These are phyloP conservation scores for Podospora pseudoanserina DNA, from an alignment of 495 filamentous ascomycete species.

Conservation along the genomic window DNA sequence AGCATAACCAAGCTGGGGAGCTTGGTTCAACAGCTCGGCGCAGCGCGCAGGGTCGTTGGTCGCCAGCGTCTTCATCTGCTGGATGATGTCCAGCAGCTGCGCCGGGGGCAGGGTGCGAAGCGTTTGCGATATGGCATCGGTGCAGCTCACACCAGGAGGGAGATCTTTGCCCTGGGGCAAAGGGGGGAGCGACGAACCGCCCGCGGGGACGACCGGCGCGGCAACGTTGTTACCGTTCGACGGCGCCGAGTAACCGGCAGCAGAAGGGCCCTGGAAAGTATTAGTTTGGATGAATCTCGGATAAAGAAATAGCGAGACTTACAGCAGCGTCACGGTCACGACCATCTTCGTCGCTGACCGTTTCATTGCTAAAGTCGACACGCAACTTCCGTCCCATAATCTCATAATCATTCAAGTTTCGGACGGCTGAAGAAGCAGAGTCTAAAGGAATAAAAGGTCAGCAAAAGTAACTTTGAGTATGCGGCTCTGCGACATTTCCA, in stretches of 20 bases:
- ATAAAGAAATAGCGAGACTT: slow-evolving; percentile 5
- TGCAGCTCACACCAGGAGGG: slow-evolving; percentile 72
- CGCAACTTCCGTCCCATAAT: slow-evolving; percentile 92
- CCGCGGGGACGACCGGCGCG: slow-evolving; percentile 29
- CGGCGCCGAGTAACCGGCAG: slow-evolving; percentile 18
- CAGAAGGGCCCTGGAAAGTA: not conserved
- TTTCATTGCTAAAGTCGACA: slow-evolving; percentile 93
- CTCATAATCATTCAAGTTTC: slow-evolving; percentile 94
- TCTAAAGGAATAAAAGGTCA: slow-evolving; percentile 42
- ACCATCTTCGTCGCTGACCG: slow-evolving; percentile 66
- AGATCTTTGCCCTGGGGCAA: slow-evolving; percentile 82
- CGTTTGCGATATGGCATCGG: slow-evolving; percentile 87
- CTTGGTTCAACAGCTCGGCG: slow-evolving; percentile 80
- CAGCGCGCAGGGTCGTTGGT: slow-evolving; percentile 77
- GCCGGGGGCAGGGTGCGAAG: slow-evolving; percentile 78
- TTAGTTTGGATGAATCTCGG: not conserved
- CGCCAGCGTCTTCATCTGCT: slow-evolving; percentile 88
- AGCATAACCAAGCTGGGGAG: slow-evolving; percentile 90
- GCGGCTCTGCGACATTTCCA: not conserved
- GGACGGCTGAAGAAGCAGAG: slow-evolving; percentile 87
- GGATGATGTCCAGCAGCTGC: slow-evolving; percentile 89
- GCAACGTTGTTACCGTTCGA: slow-evolving; percentile 22
- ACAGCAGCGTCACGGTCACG: slow-evolving; percentile 29
- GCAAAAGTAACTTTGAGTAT: not conserved
- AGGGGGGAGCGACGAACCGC: slow-evolving; percentile 57